Percentiles rank a stretch among this genome's conserved stretches.
Evolutionary conservation across 371 early-diverging fungal genomes (phyloP).

Genomic region (Umbelopsis sp.): DNA sequence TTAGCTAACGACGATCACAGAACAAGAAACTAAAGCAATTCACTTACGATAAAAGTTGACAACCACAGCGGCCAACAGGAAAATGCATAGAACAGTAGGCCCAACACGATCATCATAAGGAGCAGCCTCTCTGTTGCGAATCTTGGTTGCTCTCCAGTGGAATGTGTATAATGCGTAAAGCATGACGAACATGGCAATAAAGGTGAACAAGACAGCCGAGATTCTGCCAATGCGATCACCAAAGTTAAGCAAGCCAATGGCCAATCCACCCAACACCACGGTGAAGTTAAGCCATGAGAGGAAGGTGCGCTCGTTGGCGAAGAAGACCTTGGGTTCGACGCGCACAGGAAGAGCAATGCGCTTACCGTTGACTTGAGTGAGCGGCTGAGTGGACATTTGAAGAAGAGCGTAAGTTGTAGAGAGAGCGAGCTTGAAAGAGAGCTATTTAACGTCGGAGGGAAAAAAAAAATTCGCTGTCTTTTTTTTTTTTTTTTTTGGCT

Average conservation of each 20-base stretch:
- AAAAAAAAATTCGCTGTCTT: too few relatives aligned
- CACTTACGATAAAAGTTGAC: slow-evolving; percentile 84
- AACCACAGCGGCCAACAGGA: slow-evolving; percentile 69
- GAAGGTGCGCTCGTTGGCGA: slow-evolving; percentile 98
- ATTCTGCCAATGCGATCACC: slow-evolving; percentile 69
- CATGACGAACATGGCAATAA: slow-evolving; percentile 73
- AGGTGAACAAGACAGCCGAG: slow-evolving; percentile 76
- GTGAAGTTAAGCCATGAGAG: slow-evolving; percentile 82
- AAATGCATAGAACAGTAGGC: slow-evolving; percentile 56
- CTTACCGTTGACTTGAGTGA: slow-evolving; percentile 36
- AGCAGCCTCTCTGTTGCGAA: slow-evolving; percentile 55
- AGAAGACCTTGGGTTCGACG: slow-evolving; percentile 97
- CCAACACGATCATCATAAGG: slow-evolving; percentile 64
- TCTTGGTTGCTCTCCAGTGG: slow-evolving; percentile 81
- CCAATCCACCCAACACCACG: slow-evolving; percentile 71
- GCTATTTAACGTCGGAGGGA: too few relatives aligned
- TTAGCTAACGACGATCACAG: neutral
- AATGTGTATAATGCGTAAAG: slow-evolving; percentile 79
- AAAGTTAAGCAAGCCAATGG: slow-evolving; percentile 79
- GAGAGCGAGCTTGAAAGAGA: too few relatives aligned
- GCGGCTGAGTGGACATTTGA: slow-evolving; percentile 10
- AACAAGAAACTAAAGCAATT: slow-evolving; percentile 22
- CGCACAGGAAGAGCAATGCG: slow-evolving; percentile 82
- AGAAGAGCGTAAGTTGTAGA: neutral
- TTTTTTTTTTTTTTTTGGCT: too few relatives aligned